Percentiles rank a stretch among this genome's conserved stretches.
These are phyloP conservation scores for Termitomyces sp. DNA, from an alignment of 768 basidiomycete species.

Conservation along the genomic window DNA sequence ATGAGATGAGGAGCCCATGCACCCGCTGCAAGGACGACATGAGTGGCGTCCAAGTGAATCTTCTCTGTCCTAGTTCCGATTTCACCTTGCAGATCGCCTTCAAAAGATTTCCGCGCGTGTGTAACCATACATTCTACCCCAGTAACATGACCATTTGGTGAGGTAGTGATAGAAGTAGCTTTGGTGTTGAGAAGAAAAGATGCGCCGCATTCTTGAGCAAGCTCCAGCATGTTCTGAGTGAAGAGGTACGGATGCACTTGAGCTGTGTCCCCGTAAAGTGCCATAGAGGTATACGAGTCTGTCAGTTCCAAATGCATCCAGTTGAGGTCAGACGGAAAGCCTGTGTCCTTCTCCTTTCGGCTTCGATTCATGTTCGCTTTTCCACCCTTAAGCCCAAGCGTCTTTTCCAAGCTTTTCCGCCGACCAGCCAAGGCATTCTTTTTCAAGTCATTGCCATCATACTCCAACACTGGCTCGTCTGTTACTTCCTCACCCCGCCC, in stretches of 20 bases:
- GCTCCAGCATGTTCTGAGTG: conserved; percentile 66
- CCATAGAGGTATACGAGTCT: conserved; percentile 59
- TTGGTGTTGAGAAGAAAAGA: conserved; percentile 39
- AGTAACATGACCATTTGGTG: conserved; percentile 36
- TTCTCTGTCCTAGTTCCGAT: conserved; percentile 20
- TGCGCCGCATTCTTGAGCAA: conserved; percentile 55
- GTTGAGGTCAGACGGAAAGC: conserved; percentile 46
- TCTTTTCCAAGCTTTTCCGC: conserved; percentile 53
- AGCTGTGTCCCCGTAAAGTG: conserved; percentile 53
- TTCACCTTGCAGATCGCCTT: background rate
- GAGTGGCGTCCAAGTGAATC: conserved; percentile 49
- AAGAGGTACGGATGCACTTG: conserved; percentile 79
- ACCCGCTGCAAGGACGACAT: conserved; percentile 79
- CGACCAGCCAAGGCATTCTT: background rate
- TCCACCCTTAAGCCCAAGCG: conserved; percentile 39
- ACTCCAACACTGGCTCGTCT: conserved; percentile 1
- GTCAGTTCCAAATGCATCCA: conserved; percentile 62
- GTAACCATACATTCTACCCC: conserved; percentile 43
- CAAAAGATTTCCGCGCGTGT: background rate
- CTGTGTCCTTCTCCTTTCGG: conserved; percentile 23
- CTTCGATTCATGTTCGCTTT: conserved; percentile 13
- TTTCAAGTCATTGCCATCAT: conserved; percentile 23
- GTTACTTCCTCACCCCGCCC: conserved; percentile 46
- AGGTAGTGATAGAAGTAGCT: conserved; percentile 37
- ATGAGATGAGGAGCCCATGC: conserved; percentile 76